Evolutionary conservation across 345 rosid genomes (phyloP), one percentile per base, ranked within the genome.

Genomic region (Gossypium rotundifolium): DNA sequence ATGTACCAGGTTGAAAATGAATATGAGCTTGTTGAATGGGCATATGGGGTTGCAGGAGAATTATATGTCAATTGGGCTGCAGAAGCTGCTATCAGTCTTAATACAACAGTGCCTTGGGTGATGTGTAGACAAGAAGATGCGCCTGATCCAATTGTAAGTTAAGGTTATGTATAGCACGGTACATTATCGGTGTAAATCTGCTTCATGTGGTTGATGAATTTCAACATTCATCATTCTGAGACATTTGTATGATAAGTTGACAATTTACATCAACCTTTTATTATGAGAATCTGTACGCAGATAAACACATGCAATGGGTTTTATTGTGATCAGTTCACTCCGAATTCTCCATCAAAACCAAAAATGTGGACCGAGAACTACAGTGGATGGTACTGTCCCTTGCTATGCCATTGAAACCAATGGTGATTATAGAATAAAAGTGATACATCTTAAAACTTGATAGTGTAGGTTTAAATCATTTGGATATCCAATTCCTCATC

Each of bases 311-410:
- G 93, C 76, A 89, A 89, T 70, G 93, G 93, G 60, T 85, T 88
- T 76, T 88, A 87, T 79, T 88, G 92, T 44, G 89, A 88, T 71
- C 73, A 1, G 58, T 88, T 87, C 65, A 76, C 79, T 7, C 89
- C 93, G 2, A 87, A 87, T 77, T 84, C 93, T 29, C 87, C 82
- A 71, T 80, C 85, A 55, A 88, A 87, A 71, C 90, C 93, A 2
- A 87, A 84, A 70, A 84, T 88, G 76, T 88, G 93, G 93, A 88
- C 90, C 12, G 93, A 88, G 83, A 87, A 85, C 79, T 88, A 88
- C 44, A 76, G 80, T 74, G 93, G 91, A 76, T 89, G 91, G 93
- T 89, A 74, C 45, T 13, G n/a, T 52, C 54, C 63, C 17, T 12
- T 45, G 61, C n/a, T n/a, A 10, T 61, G 18, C 23, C 46, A 7